Conservation (phyloP, 2,329 filamentous ascomycete genomes). For the Aspergillus novofumigatus region DNA sequence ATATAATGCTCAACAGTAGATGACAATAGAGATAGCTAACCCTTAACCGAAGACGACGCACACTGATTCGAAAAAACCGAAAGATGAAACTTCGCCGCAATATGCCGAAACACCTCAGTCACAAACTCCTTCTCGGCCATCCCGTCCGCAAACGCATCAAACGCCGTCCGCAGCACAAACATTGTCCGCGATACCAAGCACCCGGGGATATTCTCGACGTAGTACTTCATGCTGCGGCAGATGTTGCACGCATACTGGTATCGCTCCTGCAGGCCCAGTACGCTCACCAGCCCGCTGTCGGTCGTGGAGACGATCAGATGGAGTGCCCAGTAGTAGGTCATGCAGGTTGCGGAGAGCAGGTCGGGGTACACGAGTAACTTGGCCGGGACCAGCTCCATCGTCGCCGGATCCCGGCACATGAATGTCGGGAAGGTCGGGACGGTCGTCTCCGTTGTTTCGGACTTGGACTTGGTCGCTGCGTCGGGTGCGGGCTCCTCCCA, state of each 20-base stretch:
- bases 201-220: constrained; percentile 22
- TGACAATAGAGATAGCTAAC: neutral
- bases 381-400: constrained; percentile 14
- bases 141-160: constrained; percentile 23
- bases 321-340: constrained; percentile 25
- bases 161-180: constrained; percentile 25
- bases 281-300: constrained; percentile 18
- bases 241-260: constrained; percentile 28
- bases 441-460: neutral
- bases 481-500: constrained; percentile 9
- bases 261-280: constrained; percentile 20
- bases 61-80: constrained; percentile 21
- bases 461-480: neutral
- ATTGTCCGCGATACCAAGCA: constrained; percentile 26
- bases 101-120: constrained; percentile 20
- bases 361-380: constrained; percentile 21
- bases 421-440: constrained; percentile 22
- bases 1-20: neutral
- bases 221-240: constrained; percentile 28
- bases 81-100: constrained; percentile 19
- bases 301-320: constrained; percentile 20
- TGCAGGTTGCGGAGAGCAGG: constrained; percentile 19
- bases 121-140: constrained; percentile 24
- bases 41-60: constrained; percentile 13
- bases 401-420: constrained; percentile 17